phyloP scores from a whole-genome alignment of 2,329 filamentous ascomycete species.

The Sporothrix phasma region DNA sequence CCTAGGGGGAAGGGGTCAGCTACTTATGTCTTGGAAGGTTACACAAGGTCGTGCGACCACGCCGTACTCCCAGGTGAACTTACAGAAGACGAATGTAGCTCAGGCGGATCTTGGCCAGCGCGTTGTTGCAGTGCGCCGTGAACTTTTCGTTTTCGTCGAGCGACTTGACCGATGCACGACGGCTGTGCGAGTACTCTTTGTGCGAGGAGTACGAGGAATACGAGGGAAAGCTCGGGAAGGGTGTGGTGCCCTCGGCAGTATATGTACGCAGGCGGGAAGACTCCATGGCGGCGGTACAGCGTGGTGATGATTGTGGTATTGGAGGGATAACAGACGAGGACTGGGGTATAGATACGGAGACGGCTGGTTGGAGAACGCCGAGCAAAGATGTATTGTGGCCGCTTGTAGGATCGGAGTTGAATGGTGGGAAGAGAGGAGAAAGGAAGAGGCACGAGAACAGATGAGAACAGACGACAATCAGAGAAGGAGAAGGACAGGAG shows the following conservation, averaged over 20 bases:
- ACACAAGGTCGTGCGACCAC: not conserved
- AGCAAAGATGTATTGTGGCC: not conserved
- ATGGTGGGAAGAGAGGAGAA: not conserved
- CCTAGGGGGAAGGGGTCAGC: conserved; percentile 4
- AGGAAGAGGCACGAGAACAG: not conserved
- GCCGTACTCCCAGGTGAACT: not conserved
- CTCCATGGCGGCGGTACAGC: conserved; percentile 1
- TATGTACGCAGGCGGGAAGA: conserved; percentile 12
- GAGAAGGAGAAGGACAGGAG: not conserved
- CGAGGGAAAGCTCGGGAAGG: conserved; percentile 1
- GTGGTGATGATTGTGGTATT: not conserved
- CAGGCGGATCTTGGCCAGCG: conserved; percentile 38
- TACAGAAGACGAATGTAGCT: conserved; percentile 28
- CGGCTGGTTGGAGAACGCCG: not conserved
- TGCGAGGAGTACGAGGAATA: not conserved
- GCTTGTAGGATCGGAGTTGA: not conserved
- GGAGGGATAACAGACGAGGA: not conserved
- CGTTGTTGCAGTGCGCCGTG: conserved; percentile 32
- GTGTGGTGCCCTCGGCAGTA: conserved; percentile 3
- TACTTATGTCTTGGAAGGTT: not conserved
- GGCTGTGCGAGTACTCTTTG: not conserved
- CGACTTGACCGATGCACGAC: conserved; percentile 10
- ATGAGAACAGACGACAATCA: not conserved
- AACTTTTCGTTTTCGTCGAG: conserved; percentile 25
- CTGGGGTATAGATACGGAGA: not conserved